These are phyloP conservation scores for Oenanthe javanica DNA, from an alignment of 140 eudicot genomes.

Conservation along the genomic window DNA sequence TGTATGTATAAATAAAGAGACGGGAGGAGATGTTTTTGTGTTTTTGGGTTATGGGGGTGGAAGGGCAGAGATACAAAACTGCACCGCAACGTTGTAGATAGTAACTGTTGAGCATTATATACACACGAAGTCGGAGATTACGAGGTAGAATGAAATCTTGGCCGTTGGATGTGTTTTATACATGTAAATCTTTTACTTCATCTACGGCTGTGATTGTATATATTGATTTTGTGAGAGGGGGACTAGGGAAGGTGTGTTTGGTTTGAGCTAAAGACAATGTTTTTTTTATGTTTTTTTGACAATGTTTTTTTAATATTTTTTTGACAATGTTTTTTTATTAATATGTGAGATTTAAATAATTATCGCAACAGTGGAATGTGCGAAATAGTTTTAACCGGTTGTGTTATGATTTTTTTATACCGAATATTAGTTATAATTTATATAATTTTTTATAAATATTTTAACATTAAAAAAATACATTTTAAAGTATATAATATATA, in stretches of 20 bases:
- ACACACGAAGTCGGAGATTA: conserved; percentile 4
- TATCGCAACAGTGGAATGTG: too few relatives aligned
- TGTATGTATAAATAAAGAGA: neutral
- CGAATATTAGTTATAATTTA: too few relatives aligned
- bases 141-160: neutral
- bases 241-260: neutral
- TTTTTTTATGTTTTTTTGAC: too few relatives aligned
- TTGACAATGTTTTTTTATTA: too few relatives aligned
- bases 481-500: too few relatives aligned
- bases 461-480: too few relatives aligned
- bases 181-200: neutral
- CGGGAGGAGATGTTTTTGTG: neutral
- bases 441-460: too few relatives aligned
- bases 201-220: neutral
- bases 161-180: neutral
- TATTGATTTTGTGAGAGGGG: neutral
- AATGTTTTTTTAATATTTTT: too few relatives aligned
- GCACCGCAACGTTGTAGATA: conserved; percentile 44
- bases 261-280: neutral
- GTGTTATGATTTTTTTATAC: too few relatives aligned
- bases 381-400: too few relatives aligned
- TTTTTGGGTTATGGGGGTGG: conserved; percentile 18
- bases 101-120: conserved; percentile 14
- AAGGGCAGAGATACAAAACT: conserved; percentile 55
- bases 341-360: too few relatives aligned